Evolutionary conservation across 2,329 filamentous ascomycete genomes (phyloP), one percentile per base, ranked within the genome.

Genomic region (Colletotrichum sp.): DNA sequence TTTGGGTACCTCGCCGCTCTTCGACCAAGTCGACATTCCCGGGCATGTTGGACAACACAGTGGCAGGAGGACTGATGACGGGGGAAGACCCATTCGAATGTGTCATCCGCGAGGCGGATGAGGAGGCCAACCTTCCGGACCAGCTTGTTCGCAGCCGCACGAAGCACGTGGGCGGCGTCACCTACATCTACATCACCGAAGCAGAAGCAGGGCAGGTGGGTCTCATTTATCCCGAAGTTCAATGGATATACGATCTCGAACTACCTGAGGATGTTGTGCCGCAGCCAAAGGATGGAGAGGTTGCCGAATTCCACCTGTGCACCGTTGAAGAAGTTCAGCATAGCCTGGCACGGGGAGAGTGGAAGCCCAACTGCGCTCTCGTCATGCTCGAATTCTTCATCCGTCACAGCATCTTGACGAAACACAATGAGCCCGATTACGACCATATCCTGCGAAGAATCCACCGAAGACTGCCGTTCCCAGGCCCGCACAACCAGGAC

Each of bases 31-130:
- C 95, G 79, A 98, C 96, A 0, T 99, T 96, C 82, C 93, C 94
- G 0, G 91, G 94, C n/a, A 96, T 98, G 90, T 88, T 99, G 79
- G 97, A 99, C 85, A 99, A 99, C 84, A 96, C 96, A 2, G 97
- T 98, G 8, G 97, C 96, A 0, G 91, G 91, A n/a, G 91, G 95
- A 0, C 93, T 99, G 79, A 93, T 94, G 83, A 95, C 95, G 1
- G 94, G 93, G 16, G 96, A 98, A 83, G 89, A 89, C 27, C 94
- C 95, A 0, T 93, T 96, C 65, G 95, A 96, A 82, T 95, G 94
- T 83, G 87, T 98, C 69, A 90, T 98, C 25, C 92, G 96, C 70
- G 97, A 99, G 85, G 93, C 94, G 5, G 93, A 93, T 78, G 97
- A 99, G 85, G 97, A 99, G 83, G 98, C 97, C 1, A 94, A 93